Evolutionary conservation across 495 filamentous ascomycete species (phyloP).

Genomic region (Cercophora newfieldiana): DNA sequence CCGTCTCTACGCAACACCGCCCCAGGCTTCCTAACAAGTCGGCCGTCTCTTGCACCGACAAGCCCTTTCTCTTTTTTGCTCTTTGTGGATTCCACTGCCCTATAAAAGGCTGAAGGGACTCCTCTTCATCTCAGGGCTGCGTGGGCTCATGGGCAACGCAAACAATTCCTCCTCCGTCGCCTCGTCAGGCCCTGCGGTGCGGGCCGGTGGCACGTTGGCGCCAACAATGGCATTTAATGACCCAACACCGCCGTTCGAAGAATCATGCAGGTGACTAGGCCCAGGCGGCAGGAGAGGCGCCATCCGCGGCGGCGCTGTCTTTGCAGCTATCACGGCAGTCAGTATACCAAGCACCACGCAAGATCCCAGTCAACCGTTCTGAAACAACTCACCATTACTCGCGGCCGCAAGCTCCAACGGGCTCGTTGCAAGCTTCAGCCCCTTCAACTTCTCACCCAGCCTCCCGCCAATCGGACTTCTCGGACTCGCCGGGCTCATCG

Average conservation of each 20-base stretch:
- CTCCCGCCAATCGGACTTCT: constrained; percentile 64
- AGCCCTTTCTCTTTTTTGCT: background rate
- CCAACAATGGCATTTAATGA: constrained; percentile 51
- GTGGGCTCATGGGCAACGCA: constrained; percentile 75
- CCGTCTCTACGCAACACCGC: background rate
- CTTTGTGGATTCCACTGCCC: background rate
- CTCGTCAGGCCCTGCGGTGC: constrained; percentile 26
- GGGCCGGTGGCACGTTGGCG: constrained; percentile 30
- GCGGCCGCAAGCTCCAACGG: constrained; percentile 56
- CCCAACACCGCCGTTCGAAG: constrained; percentile 30
- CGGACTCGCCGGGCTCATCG: constrained; percentile 49
- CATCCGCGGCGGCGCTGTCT: constrained; percentile 20
- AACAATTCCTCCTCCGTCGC: constrained; percentile 73
- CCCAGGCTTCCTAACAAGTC: background rate
- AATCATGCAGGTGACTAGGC: constrained; percentile 3
- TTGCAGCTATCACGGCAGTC: constrained; percentile 18
- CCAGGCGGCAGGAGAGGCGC: constrained; percentile 6
- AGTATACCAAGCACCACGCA: background rate
- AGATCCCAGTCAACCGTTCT: background rate
- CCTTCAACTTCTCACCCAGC: constrained; percentile 72
- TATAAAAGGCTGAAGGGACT: constrained; percentile 66
- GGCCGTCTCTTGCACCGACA: background rate
- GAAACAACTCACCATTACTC: constrained; percentile 42
- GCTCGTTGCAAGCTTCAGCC: constrained; percentile 72
- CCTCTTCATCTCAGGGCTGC: constrained; percentile 73